Evolutionary conservation across 2,329 filamentous ascomycete genomes (phyloP), one percentile per base, ranked within the genome.

Genomic region (Helotiales sp.): DNA sequence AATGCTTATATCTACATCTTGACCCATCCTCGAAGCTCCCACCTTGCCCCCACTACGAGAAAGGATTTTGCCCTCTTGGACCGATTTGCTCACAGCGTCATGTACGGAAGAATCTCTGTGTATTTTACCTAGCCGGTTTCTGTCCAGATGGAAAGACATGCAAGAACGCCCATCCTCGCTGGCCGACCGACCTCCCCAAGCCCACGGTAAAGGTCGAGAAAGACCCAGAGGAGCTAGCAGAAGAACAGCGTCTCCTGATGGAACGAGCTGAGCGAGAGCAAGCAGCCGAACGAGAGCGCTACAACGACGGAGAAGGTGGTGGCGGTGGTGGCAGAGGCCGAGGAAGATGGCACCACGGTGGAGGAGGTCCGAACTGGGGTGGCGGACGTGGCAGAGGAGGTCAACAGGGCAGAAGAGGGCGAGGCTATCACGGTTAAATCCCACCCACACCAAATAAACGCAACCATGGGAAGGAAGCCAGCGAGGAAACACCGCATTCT

Each of bases 1-100:
- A 99, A 81, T 99, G 96, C 77, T 84, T 97, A 5, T 97, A 97
- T 79, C 88, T 97, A 55, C 93, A 97, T 80, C 91, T 96, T 75
- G 93, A 96, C 75, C 91, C 93, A 59, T 86, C 93, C 77, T 89
- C 91, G 69, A 90, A 93, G 76, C 83, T 93, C 74, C 92, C 89
- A 28, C 89, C 92, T 0, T 97, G 93, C 75, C 92, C 93, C 71
- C 92, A 96, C 80, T 99, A 97, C 82, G 93, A 97, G 69, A 89
- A 91, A 73, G 96, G 96, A 1, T 98, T 98, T 82, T 99, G 96
- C 76, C 93, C 93, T 20, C 85, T 98, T 10, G 96, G 96, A 0
- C 93, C 94, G 1, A 82, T 87, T 67, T 99, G 96, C 80, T 89
- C 91, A 26, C 93, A 97, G 81, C 92, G 94, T 73, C 96, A 99